Base-by-base conservation (phyloP, 768 basidiomycete species). In the Leccinum olivaceopallidum region DNA sequence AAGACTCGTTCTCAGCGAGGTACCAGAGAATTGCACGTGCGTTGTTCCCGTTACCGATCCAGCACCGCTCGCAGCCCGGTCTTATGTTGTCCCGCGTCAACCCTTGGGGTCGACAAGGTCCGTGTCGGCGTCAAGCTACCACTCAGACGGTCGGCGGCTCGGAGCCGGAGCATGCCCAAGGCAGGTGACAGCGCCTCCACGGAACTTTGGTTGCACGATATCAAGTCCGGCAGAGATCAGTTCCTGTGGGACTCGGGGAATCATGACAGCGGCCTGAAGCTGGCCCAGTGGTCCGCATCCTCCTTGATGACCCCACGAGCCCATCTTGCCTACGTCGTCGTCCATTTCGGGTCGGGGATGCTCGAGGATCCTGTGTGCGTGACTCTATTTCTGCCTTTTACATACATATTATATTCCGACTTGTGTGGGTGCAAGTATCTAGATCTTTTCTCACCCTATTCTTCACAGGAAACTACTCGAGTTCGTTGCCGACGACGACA, bases 11-110 rank as follows among this genome's bases (percentile, higher is more conserved):
- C 66, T 48, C 69, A 89, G 87, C 63, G 77, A 77, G 37, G 87
- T 89, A 26, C 87, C 87, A 48, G 81, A 82, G 18, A 89, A 89
- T 63, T 89, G 87, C 87, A 85, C 84, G 87, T 88, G 80, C 76
- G 87, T 77, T 65, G 32, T 39, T 47, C 49, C 50, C 36, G 20
- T 53, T 34, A 52, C 30, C 48, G 54, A 36, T 52, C 42, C 26
- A 53, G 51, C 32, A 24, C 68, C 59, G 14, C 56, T 62, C 47
- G 34, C 59, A n/a, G 30, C 57, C 47, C 16, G 7, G 18, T 39
- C 37, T 18, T 36, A 14, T 36, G 13, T 14, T 14, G 36, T 36
- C 36, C 36, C 13, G 36, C 13, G 36, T 36, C 36, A 14, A 36
- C 5, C 12, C 13, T 14, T 36, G 1, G 14, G 36, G 12, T 36